Evolutionary conservation across 1,284 basidiomycete genomes (phyloP).

Genomic region (Cerrena zonata): DNA sequence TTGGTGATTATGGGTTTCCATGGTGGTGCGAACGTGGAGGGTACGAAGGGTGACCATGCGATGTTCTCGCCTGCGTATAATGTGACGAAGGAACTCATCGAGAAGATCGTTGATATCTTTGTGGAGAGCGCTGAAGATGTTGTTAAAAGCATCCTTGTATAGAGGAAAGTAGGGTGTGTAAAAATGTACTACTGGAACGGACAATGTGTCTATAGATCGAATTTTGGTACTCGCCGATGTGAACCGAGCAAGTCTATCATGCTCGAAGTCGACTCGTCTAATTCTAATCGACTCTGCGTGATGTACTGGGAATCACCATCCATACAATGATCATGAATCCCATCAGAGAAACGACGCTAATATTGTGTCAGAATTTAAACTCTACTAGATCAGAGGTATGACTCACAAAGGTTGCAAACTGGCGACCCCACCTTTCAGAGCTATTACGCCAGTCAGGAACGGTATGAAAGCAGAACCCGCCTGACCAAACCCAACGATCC

Average conservation of each 20-base stretch:
- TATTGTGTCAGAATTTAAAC: neutral
- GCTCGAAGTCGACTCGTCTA: no score
- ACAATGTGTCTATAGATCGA: no score
- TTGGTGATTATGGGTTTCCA: conserved; percentile 67
- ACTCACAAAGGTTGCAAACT: conserved; percentile 53
- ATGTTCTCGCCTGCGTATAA: conserved; percentile 75
- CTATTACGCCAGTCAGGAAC: conserved; percentile 52
- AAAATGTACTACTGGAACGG: no score
- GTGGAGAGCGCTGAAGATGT: conserved; percentile 61
- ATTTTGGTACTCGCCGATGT: no score
- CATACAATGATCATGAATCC: conserved; percentile 37
- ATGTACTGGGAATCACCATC: conserved; percentile 33
- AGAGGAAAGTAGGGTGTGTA: no score
- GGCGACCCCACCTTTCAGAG: conserved; percentile 42
- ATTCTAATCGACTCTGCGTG: conserved; percentile 10
- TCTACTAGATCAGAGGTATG: neutral
- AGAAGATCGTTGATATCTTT: conserved; percentile 58
- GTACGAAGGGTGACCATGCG: conserved; percentile 63
- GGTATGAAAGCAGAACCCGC: conserved; percentile 51
- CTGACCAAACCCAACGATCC: conserved; percentile 49
- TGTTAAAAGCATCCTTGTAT: conserved; percentile 28
- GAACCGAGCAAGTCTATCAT: no score
- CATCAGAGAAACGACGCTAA: conserved; percentile 43
- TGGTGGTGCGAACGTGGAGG: conserved; percentile 64
- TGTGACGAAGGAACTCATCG: conserved; percentile 58